These are phyloP conservation scores for Vanderwaltozyma tropicalis DNA, from an alignment of 805 yeast species.

Conservation along the genomic window DNA sequence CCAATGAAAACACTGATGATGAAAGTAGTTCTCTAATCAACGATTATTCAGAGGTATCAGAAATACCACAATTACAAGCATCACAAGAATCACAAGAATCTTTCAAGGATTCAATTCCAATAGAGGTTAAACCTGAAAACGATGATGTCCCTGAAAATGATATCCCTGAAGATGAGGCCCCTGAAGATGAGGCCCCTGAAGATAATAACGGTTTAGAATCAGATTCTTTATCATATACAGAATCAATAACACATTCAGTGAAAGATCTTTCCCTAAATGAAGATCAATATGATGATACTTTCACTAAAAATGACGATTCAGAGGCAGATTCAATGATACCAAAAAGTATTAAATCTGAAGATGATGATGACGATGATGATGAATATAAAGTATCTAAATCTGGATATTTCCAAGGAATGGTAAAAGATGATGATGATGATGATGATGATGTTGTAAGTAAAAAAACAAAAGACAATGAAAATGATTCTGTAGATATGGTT, in stretches of 20 bases:
- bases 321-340: too few relatives aligned
- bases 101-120: too few relatives aligned
- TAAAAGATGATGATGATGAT: constrained; percentile 4
- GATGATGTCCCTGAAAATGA: not conserved
- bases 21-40: not conserved
- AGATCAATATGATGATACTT: too few relatives aligned
- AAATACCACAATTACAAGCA: too few relatives aligned
- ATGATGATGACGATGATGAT: constrained; percentile 6
- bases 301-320: not conserved
- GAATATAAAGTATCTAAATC: constrained; percentile 2
- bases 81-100: too few relatives aligned
- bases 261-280: not conserved
- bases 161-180: not conserved
- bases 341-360: too few relatives aligned
- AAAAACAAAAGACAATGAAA: too few relatives aligned
- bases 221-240: constrained; percentile 3
- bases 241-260: not conserved
- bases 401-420: not conserved
- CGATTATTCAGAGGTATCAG: not conserved
- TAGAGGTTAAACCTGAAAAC: not conserved
- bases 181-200: not conserved
- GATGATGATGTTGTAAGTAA: not conserved
- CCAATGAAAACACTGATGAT: not conserved
- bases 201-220: not conserved
- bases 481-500: too few relatives aligned